phyloP scores from a whole-genome alignment of 2,329 filamentous ascomycete species.

The Fusarium globosum region DNA sequence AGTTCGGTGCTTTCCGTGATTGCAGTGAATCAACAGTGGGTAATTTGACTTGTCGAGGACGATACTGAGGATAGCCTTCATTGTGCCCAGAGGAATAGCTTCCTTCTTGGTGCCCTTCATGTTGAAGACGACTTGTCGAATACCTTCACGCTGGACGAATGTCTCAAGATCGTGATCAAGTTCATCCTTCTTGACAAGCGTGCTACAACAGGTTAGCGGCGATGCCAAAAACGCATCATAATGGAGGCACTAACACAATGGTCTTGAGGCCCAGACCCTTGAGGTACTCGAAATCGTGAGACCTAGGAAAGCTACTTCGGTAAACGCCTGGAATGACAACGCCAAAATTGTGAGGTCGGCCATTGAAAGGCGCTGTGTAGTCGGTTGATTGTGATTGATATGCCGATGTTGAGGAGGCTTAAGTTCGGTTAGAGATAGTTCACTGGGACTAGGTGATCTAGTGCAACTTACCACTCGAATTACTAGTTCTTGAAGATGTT shows the following conservation, averaged over 20 bases:
- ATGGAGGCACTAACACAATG: conserved; percentile 70
- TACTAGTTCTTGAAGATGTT: conserved; percentile 19
- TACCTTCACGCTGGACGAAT: conserved; percentile 75
- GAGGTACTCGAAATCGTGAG: conserved; percentile 77
- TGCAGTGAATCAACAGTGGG: conserved; percentile 89
- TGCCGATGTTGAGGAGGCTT: conserved; percentile 35
- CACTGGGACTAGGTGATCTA: not conserved
- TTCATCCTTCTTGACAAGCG: conserved; percentile 72
- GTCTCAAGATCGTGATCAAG: conserved; percentile 60
- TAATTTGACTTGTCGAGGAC: conserved; percentile 79
- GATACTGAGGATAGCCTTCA: conserved; percentile 77
- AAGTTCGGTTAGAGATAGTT: conserved; percentile 11
- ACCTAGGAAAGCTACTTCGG: conserved; percentile 81
- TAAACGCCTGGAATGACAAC: conserved; percentile 79
- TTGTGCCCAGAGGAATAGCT: conserved; percentile 72
- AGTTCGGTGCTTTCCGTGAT: conserved; percentile 93
- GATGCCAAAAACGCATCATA: not conserved
- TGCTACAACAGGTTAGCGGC: conserved; percentile 54
- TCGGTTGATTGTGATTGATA: conserved; percentile 26
- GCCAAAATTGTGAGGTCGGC: conserved; percentile 77
- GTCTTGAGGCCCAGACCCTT: conserved; percentile 77
- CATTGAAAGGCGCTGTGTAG: conserved; percentile 42
- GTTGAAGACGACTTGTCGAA: conserved; percentile 78
- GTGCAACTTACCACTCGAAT: conserved; percentile 35
- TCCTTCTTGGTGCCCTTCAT: conserved; percentile 92